Base-by-base conservation (phyloP, 176 grass and related monocot species). In the Phragmites australis region DNA sequence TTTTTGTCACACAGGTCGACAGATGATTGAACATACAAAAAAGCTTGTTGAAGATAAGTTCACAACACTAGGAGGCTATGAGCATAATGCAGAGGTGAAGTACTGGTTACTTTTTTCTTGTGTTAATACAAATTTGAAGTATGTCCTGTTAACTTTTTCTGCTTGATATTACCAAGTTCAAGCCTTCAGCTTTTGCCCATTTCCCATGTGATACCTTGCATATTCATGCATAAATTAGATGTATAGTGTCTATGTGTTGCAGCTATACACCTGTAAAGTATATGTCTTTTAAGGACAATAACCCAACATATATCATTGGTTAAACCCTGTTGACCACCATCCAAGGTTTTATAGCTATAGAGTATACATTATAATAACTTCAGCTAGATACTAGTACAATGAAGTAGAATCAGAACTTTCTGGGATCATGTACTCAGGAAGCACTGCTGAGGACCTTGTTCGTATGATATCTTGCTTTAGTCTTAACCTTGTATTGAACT, bases 11-110 rank as follows among this genome's bases (percentile, higher is more conserved):
- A 83, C 70, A 98, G 96, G 96, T 77, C 82, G 96, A 85, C 96
- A 98, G 72, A 98, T 98, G 96, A 98, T 98, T 89, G 96, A 98
- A 71, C 92, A 98, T 59, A 98, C 92, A 74, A 98, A 98, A 80
- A 98, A 98, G 83, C 84, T 98, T 69, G 92, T 98, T 73, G 96
- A 98, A 87, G 92, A 93, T 67, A 98, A 93, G 82, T 98, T 98
- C 82, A 94, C 88, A 78, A 91, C 84, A 68, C 61, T 82, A 21
- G 88, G 71, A 80, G 96, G 96, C 43, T 98, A 98, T 79, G 96
- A 88, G 47, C 92, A 94, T 87, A 94, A 91, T 88, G 96, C 92
- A 85, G 92, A 98, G 96, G 96, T 99, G 84, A 44, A 62, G 16
- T 72, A 52, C 32, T 14, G 13, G 30, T 65, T 41, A 14, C 30